Base-by-base conservation (phyloP, 257 asterid genomes). In the Scutellaria barbata region DNA sequence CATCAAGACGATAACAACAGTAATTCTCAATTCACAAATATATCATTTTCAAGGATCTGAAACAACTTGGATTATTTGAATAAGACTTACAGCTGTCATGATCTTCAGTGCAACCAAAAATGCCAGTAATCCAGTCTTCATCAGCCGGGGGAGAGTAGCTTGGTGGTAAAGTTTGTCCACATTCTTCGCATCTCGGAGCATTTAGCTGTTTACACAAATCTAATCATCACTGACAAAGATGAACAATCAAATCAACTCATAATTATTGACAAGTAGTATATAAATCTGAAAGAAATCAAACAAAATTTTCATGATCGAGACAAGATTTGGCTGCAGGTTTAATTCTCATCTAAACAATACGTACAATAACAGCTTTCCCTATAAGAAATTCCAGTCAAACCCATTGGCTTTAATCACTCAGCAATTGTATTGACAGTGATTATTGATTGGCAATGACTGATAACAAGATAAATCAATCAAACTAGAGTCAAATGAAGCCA, bases 101-200 rank as follows among this genome's bases (percentile, higher is more conserved):
- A 77, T 90, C 95, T 70, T 90, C 95, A 0, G 70, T 64, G 74
- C 96, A 90, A 50, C 96, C 95, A 20, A 85, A 88, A 55, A 90
- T 85, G 48, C 93, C 96, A 7, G 89, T 80, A 30, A 71, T 81
- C 96, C 95, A 90, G 52, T 87, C 88, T 71, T 90, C 95, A 18
- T 87, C 95, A 14, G 93, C 87, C 0, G 92, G 96, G 22, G 95
- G 95, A 18, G 74, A 68, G 82, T 86, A 86, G 77, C 78, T 81
- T 72, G 86, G 76, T 33, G 95, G 96, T 69, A 90, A 76, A 48
- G 81, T 68, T 79, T 88, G 95, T 69, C 95, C 96, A 69, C 96
- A 90, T 70, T 85, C 87, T 62, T 82, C 84, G 74, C 96, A 90
- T 77, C 66, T 86, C 6, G 85, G 91, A 61, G 87, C 86, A 63